Base-by-base conservation (phyloP, 495 filamentous ascomycete species). In the Podospora pseudoanserina region DNA sequence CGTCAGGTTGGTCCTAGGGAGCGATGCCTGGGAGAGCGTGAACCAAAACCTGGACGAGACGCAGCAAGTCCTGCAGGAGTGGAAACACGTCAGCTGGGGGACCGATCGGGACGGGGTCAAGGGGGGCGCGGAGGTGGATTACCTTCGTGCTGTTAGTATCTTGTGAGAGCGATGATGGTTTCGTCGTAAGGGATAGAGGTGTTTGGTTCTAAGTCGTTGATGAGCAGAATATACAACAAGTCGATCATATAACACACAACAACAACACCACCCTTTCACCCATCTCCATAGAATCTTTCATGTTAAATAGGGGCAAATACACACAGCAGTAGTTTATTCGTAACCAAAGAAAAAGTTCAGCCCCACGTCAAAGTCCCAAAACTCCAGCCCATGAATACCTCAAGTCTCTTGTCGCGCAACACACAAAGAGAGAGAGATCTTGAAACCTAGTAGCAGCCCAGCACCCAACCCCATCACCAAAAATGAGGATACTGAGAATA, bases 21-120 rank as follows among this genome's bases (percentile, higher is more conserved):
- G 66, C 18, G 75, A 75, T 61, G 71, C 69, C 4, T 56, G 68
- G 6, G 70, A 61, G 15, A 62, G 56, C 15, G 65, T 70, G 15
- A 67, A 30, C 56, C 63, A 68, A 26, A 73, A 73, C 58, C 67
- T 66, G 18, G 63, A 71, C 6, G 71, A 76, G 69, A 64, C 70
- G 60, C n/a, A 61, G 9, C 44, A 59, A 26, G 18, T 75, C 34
- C 9, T 68, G 26, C 69, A 67, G 30, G 62, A 30, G 20, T 75
- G 73, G 71, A 72, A 67, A 65, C 62, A 69, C 3, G 65, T 73
- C 2, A 70, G 68, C 39, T 67, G 60, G 20, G 68, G 66, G 20
- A 74, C 72, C 2, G 75, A 77, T 64, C 54, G 60, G 34, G 69
- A 74, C n/a, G 67, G 63, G 61, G 63, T 62, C 2, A 49, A 20